Base-by-base conservation (phyloP, 257 asterid genomes). In the Coffea canephora region DNA sequence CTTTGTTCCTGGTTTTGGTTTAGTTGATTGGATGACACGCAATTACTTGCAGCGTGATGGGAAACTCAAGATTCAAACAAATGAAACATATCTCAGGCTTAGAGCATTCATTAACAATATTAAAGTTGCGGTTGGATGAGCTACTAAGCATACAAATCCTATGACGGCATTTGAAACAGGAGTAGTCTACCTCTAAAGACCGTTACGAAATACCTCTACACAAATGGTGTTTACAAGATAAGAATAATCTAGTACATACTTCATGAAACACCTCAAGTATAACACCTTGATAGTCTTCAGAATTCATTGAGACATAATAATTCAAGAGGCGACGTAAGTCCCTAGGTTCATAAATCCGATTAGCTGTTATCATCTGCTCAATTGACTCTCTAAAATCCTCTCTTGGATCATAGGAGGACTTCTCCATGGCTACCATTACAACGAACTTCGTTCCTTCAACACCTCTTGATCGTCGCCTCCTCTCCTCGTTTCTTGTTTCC, bases 371-470 rank as follows among this genome's bases (percentile, higher is more conserved):
- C 87, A 93, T 89, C 82, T 88, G 83, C 87, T 85, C 88, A 71
- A 93, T 91, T 36, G 98, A 93, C 79, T 88, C 91, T 65, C 91
- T 85, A 82, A 93, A 91, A 82, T 93, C 95, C 85, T 88, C 83
- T 75, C 91, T 86, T 6, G 97, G 97, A 85, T 93, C 92, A 70
- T 79, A 86, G 11, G 96, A 86, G 1, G 89, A 77, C 82, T 90
- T 93, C 94, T 93, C 94, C 94, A 84, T 86, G 1, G 97, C 94
- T 86, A 93, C 82, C 91, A 91, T 85, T 52, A 93, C 88, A 0
- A 91, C 81, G 21, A 93, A 86, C 88, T 86, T 91, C 21, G 85
- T 84, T 5, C 79, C 87, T 13, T 81, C 88, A 0, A 39, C 43
- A 39, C 78, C 73, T 82, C 82, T 78, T 2, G 81, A 86, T 62